Conservation (phyloP, 345 rosid genomes). For the Citrus glauca region DNA sequence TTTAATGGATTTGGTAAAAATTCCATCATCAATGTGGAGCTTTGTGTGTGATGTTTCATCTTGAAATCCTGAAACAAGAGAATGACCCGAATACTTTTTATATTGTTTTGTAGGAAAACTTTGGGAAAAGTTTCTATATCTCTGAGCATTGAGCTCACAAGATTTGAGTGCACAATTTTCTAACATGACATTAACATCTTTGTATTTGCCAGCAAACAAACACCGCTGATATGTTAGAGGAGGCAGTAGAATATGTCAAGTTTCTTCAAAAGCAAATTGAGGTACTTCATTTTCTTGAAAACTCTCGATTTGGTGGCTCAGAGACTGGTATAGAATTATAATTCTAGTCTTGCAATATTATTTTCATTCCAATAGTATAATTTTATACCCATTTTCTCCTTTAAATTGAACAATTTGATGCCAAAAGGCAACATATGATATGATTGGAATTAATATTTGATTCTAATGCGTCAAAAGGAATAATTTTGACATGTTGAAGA, state of each 20-base stretch:
- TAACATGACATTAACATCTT: neutral
- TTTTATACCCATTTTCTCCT: neutral
- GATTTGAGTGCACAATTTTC: neutral
- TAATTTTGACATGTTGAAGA: neutral
- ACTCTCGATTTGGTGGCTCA: neutral
- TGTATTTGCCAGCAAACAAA: conserved; percentile 72
- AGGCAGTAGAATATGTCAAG: conserved; percentile 79
- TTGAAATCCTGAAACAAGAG: neutral
- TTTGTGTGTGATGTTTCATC: neutral
- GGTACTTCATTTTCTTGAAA: conserved; percentile 36
- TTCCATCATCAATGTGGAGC: neutral
- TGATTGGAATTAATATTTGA: neutral
- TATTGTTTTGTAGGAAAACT: neutral
- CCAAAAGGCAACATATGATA: neutral
- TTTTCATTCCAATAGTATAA: neutral
- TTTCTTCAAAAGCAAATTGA: conserved; percentile 71
- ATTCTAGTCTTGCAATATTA: neutral
- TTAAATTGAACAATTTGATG: neutral
- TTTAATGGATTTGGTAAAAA: neutral
- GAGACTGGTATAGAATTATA: neutral
- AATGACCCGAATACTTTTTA: neutral
- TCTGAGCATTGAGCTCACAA: neutral
- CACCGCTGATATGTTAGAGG: conserved; percentile 89
- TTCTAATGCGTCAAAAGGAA: neutral
- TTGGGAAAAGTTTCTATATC: neutral